Evolutionary conservation across 2,329 filamentous ascomycete genomes (phyloP).

Genomic region (Thielaviopsis ethacetica): DNA sequence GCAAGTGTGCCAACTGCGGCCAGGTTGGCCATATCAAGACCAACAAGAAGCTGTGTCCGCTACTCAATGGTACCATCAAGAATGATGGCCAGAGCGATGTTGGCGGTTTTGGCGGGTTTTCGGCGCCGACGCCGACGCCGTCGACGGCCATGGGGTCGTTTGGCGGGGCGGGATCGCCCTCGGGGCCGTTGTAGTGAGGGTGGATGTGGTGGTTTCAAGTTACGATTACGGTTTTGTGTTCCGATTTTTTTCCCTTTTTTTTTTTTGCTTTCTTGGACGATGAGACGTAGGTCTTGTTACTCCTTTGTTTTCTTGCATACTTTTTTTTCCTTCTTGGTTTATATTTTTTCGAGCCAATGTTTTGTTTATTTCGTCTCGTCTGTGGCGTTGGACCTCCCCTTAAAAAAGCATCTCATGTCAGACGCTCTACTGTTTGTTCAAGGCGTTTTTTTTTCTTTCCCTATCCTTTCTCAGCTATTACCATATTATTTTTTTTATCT

Average conservation of each 20-base stretch:
- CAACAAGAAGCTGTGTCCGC: constrained; percentile 89
- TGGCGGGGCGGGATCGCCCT: not conserved
- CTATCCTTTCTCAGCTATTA: no score
- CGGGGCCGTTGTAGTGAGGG: not conserved
- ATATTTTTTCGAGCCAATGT: no score
- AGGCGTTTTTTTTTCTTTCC: no score
- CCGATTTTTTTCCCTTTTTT: constrained; percentile 14
- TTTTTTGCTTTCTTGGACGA: constrained; percentile 14
- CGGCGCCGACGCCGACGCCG: constrained; percentile 7
- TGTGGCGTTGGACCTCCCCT: no score
- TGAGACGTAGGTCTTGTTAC: no score
- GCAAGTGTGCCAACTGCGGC: constrained; percentile 96
- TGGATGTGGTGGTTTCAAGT: not conserved
- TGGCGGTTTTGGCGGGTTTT: constrained; percentile 34
- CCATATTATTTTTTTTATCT: no score
- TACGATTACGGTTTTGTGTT: not conserved
- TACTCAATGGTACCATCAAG: constrained; percentile 72
- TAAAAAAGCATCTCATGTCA: no score
- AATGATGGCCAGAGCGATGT: constrained; percentile 37
- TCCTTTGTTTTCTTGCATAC: no score
- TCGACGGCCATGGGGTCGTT: not conserved
- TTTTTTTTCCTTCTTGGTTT: no score
- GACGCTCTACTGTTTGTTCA: no score
- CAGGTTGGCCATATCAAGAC: constrained; percentile 97
- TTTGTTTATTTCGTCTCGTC: no score